These are phyloP conservation scores for Orbilia blumenaviensis DNA, from an alignment of 2,329 filamentous ascomycete genomes.

Conservation along the genomic window DNA sequence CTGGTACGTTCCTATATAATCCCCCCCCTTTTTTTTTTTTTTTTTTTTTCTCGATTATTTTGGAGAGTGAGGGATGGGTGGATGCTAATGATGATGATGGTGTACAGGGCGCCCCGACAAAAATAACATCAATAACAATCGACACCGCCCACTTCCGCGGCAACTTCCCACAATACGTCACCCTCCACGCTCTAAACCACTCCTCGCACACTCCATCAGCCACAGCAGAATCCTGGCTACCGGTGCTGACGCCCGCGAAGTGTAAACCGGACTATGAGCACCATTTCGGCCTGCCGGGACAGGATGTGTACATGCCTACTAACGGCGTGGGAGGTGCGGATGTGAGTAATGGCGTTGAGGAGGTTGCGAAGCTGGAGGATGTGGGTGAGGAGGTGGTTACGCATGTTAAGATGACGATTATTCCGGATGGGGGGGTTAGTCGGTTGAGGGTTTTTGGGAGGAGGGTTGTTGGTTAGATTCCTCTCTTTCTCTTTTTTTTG, in stretches of 20 bases:
- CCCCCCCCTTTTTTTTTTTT: not conserved
- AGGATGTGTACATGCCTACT: constrained; percentile 56
- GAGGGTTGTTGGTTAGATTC: constrained; percentile 60
- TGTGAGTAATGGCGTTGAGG: constrained; percentile 57
- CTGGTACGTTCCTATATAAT: constrained; percentile 62
- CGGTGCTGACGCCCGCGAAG: constrained; percentile 65
- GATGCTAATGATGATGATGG: not conserved
- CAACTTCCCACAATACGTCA: constrained; percentile 81
- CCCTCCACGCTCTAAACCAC: constrained; percentile 68
- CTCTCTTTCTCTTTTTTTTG: not conserved
- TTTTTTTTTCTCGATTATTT: not conserved
- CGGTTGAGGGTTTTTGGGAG: constrained; percentile 79
- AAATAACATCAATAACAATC: constrained; percentile 67
- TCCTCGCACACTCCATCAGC: constrained; percentile 30
- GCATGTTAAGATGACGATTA: constrained; percentile 89
- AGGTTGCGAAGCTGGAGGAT: constrained; percentile 32
- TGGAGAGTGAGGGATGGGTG: too few species aligned
- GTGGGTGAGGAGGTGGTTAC: constrained; percentile 70
- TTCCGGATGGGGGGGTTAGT: constrained; percentile 93
- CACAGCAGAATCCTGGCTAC: constrained; percentile 64
- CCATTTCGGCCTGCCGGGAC: constrained; percentile 21
- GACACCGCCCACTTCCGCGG: constrained; percentile 86
- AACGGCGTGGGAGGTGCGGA: not conserved
- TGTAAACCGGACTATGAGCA: constrained; percentile 47
- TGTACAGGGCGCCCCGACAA: constrained; percentile 37